phyloP scores from a whole-genome alignment of 768 basidiomycete genomes.

The Mycena vulgaris region DNA sequence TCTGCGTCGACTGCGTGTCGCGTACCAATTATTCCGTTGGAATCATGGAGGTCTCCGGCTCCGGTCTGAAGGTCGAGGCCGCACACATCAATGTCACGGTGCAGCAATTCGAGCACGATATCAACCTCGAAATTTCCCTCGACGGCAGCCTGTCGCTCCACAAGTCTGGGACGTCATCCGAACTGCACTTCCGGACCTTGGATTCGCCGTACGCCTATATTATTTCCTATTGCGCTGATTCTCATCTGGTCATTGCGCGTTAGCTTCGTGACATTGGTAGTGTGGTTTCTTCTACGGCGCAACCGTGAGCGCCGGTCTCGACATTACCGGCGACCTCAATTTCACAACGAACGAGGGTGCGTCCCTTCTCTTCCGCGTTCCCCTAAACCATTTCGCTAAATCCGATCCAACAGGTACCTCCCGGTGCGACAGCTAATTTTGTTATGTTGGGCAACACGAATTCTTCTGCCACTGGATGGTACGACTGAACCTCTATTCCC shows the following conservation, averaged over 20 bases:
- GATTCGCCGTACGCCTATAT: background rate
- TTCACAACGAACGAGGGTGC: constrained; percentile 25
- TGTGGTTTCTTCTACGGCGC: constrained; percentile 29
- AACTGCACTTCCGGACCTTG: constrained; percentile 16
- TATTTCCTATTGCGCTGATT: too few relatives aligned
- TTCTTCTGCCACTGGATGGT: constrained; percentile 21
- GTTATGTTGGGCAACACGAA: constrained; percentile 13
- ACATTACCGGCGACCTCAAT: constrained; percentile 17
- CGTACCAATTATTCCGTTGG: constrained; percentile 23
- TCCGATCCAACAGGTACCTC: constrained; percentile 15
- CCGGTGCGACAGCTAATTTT: background rate
- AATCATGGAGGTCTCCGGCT: background rate
- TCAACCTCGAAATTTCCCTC: constrained; percentile 27
- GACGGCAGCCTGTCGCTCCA: background rate
- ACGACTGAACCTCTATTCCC: background rate
- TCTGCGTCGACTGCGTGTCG: constrained; percentile 31
- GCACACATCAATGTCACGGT: constrained; percentile 31
- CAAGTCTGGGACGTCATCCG: constrained; percentile 9
- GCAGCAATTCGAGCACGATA: constrained; percentile 16
- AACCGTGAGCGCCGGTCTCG: background rate
- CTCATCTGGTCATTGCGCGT: too few relatives aligned
- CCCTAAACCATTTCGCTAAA: too few relatives aligned
- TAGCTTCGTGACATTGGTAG: constrained; percentile 10
- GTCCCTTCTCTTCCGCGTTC: too few relatives aligned
- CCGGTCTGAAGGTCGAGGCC: background rate